Evolutionary conservation across 352 stramenopile genomes (phyloP).

Genomic region (Phytophthora capsici): DNA sequence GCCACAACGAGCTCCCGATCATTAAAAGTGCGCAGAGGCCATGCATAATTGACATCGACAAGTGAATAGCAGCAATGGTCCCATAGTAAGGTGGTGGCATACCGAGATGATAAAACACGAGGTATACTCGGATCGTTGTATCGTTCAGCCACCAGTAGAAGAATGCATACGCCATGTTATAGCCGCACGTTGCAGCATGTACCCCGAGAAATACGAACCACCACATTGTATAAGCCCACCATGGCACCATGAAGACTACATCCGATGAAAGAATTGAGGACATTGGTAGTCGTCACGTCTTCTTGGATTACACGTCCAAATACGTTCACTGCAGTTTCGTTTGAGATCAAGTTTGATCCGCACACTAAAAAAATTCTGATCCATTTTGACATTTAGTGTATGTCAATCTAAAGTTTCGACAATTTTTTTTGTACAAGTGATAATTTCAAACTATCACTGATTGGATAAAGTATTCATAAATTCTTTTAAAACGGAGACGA

Average conservation of each 20-base stretch:
- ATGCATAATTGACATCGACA: neutral
- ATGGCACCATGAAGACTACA: slow-evolving; percentile 1
- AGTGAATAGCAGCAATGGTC: slow-evolving; percentile 1
- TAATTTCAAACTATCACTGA: slow-evolving; percentile 7
- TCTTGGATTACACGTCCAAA: neutral
- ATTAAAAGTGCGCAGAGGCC: slow-evolving; percentile 4
- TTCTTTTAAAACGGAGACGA: slow-evolving; percentile 1
- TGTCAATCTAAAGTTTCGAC: too few relatives aligned
- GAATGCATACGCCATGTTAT: slow-evolving; percentile 11
- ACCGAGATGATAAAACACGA: slow-evolving; percentile 19
- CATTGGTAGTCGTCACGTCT: neutral
- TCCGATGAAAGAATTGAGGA: neutral
- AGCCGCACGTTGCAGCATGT: slow-evolving; percentile 10
- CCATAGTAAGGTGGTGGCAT: slow-evolving; percentile 7
- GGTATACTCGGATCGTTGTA: neutral
- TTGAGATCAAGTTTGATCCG: too few relatives aligned
- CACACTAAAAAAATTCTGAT: too few relatives aligned
- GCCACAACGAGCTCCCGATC: slow-evolving; percentile 1
- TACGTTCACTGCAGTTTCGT: too few relatives aligned
- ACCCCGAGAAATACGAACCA: slow-evolving; percentile 17
- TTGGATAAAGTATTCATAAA: slow-evolving; percentile 20
- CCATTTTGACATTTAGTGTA: too few relatives aligned
- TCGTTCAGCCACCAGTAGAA: slow-evolving; percentile 6
- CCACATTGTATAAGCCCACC: slow-evolving; percentile 11
- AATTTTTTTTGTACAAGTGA: too few relatives aligned